Evolutionary conservation across 176 grass and related monocot species (phyloP).

Genomic region (Oryza brachyantha): DNA sequence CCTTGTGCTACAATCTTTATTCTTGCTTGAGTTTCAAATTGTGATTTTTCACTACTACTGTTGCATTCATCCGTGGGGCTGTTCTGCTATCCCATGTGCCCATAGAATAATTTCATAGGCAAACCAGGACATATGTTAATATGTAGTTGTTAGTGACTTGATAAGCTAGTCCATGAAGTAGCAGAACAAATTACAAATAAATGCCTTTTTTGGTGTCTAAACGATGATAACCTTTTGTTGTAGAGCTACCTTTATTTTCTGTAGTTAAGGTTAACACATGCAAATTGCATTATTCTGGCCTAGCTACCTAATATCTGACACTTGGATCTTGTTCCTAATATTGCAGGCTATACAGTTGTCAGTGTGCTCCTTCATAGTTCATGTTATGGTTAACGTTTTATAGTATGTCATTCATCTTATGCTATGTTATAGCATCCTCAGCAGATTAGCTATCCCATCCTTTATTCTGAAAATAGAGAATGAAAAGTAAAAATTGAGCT

Average conservation of each 20-base stretch:
- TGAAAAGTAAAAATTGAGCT: no score
- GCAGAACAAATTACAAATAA: not conserved
- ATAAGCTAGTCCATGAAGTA: not conserved
- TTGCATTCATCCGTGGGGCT: no score
- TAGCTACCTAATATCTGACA: not conserved
- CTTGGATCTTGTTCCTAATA: not conserved
- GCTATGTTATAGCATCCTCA: no score
- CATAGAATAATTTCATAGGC: not conserved
- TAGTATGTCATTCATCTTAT: conserved; percentile 11
- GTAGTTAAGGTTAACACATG: not conserved
- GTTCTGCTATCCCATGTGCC: not conserved
- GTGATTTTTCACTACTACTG: not conserved
- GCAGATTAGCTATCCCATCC: no score
- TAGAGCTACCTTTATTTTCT: not conserved
- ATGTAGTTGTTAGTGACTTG: not conserved
- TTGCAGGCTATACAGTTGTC: not conserved
- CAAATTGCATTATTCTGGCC: not conserved
- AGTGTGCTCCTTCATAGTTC: not conserved
- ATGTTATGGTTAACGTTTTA: not conserved
- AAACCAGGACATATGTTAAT: not conserved
- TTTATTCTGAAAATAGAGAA: no score
- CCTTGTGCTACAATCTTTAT: conserved; percentile 20
- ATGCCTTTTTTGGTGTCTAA: not conserved
- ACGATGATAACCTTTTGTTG: not conserved
- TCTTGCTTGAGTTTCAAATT: not conserved